Evolutionary conservation across 1,139 yeast species (phyloP).

Genomic region (Suhomyces kunorum): DNA sequence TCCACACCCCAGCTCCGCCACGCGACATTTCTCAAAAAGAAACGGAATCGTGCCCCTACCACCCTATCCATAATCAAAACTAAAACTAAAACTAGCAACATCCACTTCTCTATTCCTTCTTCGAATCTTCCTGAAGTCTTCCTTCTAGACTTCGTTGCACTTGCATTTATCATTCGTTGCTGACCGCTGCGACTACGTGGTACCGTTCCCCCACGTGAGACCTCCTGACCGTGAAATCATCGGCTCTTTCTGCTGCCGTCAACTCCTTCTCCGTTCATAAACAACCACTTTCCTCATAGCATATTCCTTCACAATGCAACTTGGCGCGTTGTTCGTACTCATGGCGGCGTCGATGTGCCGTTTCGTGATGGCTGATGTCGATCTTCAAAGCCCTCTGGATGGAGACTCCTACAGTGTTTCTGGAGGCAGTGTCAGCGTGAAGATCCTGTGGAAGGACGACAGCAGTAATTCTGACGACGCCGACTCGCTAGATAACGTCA

Average conservation of each 20-base stretch:
- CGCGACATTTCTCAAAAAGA: constrained; percentile 6
- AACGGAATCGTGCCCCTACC: constrained; percentile 8
- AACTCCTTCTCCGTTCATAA: not conserved
- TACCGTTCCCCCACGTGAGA: not conserved
- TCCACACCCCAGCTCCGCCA: constrained; percentile 7
- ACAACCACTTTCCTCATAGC: not conserved
- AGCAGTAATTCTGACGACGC: constrained; percentile 49
- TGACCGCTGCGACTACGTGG: not conserved
- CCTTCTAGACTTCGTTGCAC: not conserved
- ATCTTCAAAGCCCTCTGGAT: constrained; percentile 50
- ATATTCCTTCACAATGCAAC: constrained; percentile 3
- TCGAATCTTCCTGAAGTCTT: not conserved
- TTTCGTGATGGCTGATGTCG: constrained; percentile 54
- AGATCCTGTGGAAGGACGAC: constrained; percentile 61
- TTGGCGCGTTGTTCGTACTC: constrained; percentile 7
- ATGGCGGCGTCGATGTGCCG: constrained; percentile 10
- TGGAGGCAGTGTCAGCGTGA: constrained; percentile 49
- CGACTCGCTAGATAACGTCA: constrained; percentile 40
- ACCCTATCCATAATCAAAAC: not conserved
- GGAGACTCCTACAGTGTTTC: constrained; percentile 54
- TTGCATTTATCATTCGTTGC: not conserved
- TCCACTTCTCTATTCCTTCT: constrained; percentile 1
- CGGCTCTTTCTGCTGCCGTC: not conserved
- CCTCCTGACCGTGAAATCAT: not conserved
- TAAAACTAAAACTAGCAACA: constrained; percentile 4